phyloP scores from a whole-genome alignment of 805 yeast species.

The Metschnikowia similis region DNA sequence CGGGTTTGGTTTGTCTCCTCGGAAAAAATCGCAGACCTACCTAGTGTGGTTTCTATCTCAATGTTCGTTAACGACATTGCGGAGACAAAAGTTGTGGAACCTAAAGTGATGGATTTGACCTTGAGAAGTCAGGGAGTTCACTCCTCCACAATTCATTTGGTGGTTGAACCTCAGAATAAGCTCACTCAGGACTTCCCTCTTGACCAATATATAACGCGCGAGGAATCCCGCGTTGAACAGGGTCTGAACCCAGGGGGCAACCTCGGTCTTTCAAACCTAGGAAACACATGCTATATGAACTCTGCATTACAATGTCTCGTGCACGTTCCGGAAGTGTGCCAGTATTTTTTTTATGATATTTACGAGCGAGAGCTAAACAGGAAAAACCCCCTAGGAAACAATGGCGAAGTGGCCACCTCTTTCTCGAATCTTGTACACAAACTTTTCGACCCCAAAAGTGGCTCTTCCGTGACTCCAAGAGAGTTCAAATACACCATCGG shows the following conservation, averaged over 20 bases:
- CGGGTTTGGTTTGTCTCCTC: conserved; percentile 38
- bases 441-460: conserved; percentile 39
- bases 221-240: background rate
- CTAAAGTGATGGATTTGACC: conserved; percentile 18
- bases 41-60: conserved; percentile 21
- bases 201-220: conserved; percentile 14
- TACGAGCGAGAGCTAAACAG: conserved; percentile 65
- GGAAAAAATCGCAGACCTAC: conserved; percentile 20
- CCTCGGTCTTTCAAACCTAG: conserved; percentile 66
- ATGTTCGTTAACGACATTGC: conserved; percentile 28
- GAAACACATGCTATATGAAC: conserved; percentile 93
- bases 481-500: conserved; percentile 80
- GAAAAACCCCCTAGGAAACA: conserved; percentile 79
- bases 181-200: conserved; percentile 19
- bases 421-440: conserved; percentile 67
- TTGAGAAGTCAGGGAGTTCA: conserved; percentile 30
- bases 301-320: conserved; percentile 86
- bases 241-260: conserved; percentile 32
- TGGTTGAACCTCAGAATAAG: conserved; percentile 25
- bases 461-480: conserved; percentile 50
- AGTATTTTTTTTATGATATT: conserved; percentile 63
- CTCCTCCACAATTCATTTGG: conserved; percentile 22
- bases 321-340: conserved; percentile 78
- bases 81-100: conserved; percentile 27
- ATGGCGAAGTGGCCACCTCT: conserved; percentile 74